Evolutionary conservation across 805 yeast species (phyloP), one percentile per base, ranked within the genome.

Genomic region (Nakazawaea wickerhamii): DNA sequence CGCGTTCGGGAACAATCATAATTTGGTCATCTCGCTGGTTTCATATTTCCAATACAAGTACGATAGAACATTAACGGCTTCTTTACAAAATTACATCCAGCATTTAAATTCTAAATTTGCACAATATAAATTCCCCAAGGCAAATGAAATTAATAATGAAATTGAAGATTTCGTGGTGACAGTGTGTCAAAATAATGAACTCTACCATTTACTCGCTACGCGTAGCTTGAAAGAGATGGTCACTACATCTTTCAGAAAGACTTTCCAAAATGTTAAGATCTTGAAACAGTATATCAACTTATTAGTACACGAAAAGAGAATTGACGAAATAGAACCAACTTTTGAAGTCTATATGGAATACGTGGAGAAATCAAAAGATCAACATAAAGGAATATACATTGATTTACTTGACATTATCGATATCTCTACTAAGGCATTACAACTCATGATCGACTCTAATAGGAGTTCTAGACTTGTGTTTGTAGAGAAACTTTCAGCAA

Each of bases 201-300:
- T 43, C 11, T 38, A 43, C 31, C n/a, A 15, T 5, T 38, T 43
- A 20, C 20, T 43, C 9, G 11, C 39, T 3, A 6, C 18, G 5
- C n/a, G 8, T 4, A 26, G 19, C 7, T 5, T 43, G 17, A 38
- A 38, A 15, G 26, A 33, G 5, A 22, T 43, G 5, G 20, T 43
- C 9, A 23, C 19, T 6, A 8, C 18, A 5, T 38, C 43, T 4
- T 38, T 43, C 28, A 14, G 21, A 3, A 66, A 61, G 37, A 71
- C 79, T 0, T 75, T 73, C 44, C 80, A 74, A 50, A 71, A 60
- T 65, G 32, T 55, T 59, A 32, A 62, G 52, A 47, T 54, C 58
- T 45, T 70, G 67, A 44, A 65, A 60, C 51, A 56, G 44, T 49
- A 62, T 62, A 63, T 57, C 5, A 55, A 36, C 14, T 55, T 33